Percentiles rank a stretch among this genome's conserved stretches.
Evolutionary conservation across 305 asterid genomes (phyloP).

Genomic region (Fraxinus floribunda): DNA sequence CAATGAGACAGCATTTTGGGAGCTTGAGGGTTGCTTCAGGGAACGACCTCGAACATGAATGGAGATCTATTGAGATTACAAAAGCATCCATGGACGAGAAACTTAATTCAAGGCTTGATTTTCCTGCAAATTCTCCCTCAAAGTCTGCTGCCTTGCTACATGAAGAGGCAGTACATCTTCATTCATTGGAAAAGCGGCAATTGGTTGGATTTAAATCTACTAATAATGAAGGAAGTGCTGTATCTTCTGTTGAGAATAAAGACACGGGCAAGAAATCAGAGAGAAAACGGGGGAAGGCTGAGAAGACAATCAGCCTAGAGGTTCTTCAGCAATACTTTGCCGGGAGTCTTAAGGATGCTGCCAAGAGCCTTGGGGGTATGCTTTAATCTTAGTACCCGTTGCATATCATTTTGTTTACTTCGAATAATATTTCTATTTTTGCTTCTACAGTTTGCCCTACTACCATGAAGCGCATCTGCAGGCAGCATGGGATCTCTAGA

Average conservation of each 20-base stretch:
- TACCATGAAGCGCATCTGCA: slow-evolving; percentile 88
- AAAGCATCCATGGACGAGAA: slow-evolving; percentile 51
- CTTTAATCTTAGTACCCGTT: slow-evolving; percentile 7
- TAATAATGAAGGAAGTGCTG: slow-evolving; percentile 36
- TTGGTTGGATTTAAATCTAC: slow-evolving; percentile 27
- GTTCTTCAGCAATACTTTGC: slow-evolving; percentile 87
- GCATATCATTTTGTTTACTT: neutral
- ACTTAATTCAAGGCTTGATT: slow-evolving; percentile 35
- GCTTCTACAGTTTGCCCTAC: slow-evolving; percentile 79
- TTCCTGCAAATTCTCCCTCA: slow-evolving; percentile 40
- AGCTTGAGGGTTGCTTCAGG: slow-evolving; percentile 88
- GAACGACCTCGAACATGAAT: slow-evolving; percentile 58
- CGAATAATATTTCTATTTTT: neutral
- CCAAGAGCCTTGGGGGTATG: slow-evolving; percentile 91
- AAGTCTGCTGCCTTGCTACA: slow-evolving; percentile 35
- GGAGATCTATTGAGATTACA: slow-evolving; percentile 69
- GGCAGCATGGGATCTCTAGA: slow-evolving; percentile 88
- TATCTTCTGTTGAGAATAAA: slow-evolving; percentile 37
- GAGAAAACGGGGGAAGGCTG: slow-evolving; percentile 83
- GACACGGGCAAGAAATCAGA: slow-evolving; percentile 56
- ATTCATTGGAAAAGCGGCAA: slow-evolving; percentile 39
- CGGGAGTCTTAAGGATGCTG: slow-evolving; percentile 94
- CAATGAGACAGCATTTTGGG: slow-evolving; percentile 71
- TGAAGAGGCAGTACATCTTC: slow-evolving; percentile 34
- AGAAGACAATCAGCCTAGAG: slow-evolving; percentile 78